phyloP scores from a whole-genome alignment of 1,284 basidiomycete species.

The Puccinia coronata region DNA sequence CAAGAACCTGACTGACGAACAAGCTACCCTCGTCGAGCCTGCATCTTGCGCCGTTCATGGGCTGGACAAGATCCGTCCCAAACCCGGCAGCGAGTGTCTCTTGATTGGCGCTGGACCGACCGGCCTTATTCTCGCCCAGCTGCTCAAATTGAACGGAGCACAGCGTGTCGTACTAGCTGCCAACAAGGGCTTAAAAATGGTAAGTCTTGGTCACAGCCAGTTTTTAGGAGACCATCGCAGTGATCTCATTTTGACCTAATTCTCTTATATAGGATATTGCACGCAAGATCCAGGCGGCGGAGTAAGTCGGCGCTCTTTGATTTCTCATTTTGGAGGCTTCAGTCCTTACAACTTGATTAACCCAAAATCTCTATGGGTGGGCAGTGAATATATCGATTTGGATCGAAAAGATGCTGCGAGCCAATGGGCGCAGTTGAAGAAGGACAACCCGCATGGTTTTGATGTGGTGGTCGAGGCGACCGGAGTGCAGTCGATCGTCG shows the following conservation, averaged over 20 bases:
- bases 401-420: constrained; percentile 72
- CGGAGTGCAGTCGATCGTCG: constrained; percentile 75
- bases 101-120: constrained; percentile 74
- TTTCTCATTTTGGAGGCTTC: background rate
- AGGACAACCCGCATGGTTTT: constrained; percentile 78
- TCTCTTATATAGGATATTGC: constrained; percentile 64
- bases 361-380: background rate
- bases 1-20: constrained; percentile 78
- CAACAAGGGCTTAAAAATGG: constrained; percentile 80
- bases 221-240: background rate
- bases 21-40: constrained; percentile 76
- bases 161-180: constrained; percentile 73
- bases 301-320: constrained; percentile 9
- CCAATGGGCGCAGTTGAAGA: constrained; percentile 76
- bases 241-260: background rate
- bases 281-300: constrained; percentile 63
- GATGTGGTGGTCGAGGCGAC: constrained; percentile 87
- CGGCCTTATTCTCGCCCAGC: constrained; percentile 79
- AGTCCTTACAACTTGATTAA: background rate
- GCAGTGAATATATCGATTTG: constrained; percentile 79
- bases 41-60: constrained; percentile 85
- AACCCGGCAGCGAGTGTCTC: constrained; percentile 75
- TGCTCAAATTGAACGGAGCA: constrained; percentile 80
- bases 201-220: background rate
- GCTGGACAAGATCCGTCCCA: constrained; percentile 75